phyloP scores from a whole-genome alignment of 352 stramenopile genomes.

The Globisporangium radiosum region DNA sequence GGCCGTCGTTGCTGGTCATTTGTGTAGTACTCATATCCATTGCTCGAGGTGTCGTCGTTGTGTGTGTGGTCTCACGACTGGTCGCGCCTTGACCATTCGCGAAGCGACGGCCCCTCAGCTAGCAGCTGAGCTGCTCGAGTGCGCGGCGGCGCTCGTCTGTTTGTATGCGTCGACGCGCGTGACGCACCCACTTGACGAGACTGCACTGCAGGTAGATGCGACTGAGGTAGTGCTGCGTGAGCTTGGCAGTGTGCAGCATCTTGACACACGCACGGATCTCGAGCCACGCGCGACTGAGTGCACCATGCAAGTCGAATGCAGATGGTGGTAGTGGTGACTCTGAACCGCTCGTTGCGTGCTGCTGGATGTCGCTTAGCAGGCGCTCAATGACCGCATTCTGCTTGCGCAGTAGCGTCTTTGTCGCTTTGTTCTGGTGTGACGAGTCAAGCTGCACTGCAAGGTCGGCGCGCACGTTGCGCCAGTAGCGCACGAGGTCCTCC shows the following conservation, averaged over 20 bases:
- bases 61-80: neutral
- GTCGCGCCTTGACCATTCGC: neutral
- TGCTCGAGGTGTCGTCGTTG: neutral
- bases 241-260: slow-evolving; percentile 55
- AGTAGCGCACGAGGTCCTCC: slow-evolving; percentile 63
- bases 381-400: slow-evolving; percentile 56
- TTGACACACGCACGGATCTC: slow-evolving; percentile 58
- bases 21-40: no score
- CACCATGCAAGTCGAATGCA: slow-evolving; percentile 1
- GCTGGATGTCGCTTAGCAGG: slow-evolving; percentile 27
- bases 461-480: slow-evolving; percentile 38
- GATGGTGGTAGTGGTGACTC: no score
- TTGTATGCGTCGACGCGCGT: slow-evolving; percentile 31
- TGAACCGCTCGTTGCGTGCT: slow-evolving; percentile 10
- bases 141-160: slow-evolving; percentile 20
- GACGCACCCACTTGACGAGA: slow-evolving; percentile 49
- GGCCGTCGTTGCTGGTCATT: no score
- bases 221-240: slow-evolving; percentile 69
- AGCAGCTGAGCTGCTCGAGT: slow-evolving; percentile 15
- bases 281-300: slow-evolving; percentile 35
- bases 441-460: slow-evolving; percentile 48
- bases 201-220: slow-evolving; percentile 53
- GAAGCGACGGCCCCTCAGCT: neutral
- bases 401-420: slow-evolving; percentile 48
- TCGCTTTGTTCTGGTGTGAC: slow-evolving; percentile 54